Base-by-base conservation (phyloP, 225 moss, liverwort and hornwort species). In the Thuidium tamariscinum region DNA sequence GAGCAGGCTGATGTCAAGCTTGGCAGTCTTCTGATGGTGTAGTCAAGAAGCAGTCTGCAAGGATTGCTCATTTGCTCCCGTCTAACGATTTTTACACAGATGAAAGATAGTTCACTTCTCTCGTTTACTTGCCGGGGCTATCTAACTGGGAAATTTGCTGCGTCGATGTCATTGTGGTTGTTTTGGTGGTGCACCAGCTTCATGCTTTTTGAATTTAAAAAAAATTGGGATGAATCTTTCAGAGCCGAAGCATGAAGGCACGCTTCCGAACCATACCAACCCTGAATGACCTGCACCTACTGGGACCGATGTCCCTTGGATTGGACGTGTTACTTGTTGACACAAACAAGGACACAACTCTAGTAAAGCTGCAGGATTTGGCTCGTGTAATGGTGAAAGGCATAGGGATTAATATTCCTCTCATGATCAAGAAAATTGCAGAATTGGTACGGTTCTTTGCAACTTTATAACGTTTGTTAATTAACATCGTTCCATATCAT, bases 251-350 rank as follows among this genome's bases (percentile, higher is more conserved):
- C 87, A 89, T 95, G 90, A 96, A 91, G 89, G 91, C 94, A 42
- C 95, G 91, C 81, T 95, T 92, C 77, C 93, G 86, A 82, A 92
- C 81, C 59, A 95, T 98, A 67, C 98, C 98, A 82, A 96, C 96
- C 62, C 88, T 98, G 90, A 91, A 89, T 81, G 98, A 98, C 87
- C 83, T 98, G 36, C 90, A 91, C 75, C 86, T 80, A 87, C 70
- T 95, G 87, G 95, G 95, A 76, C 90, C 89, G 44, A 92, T 91
- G 78, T 91, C 89, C 80, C 86, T 89, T 56, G 87, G 90, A 77
- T 86, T 93, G 89, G 96, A 98, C 80, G 95, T 95, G 84, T 87
- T 98, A 69, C 91, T 98, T 87, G 95, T 96, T 49, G 96, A 98
- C 88, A 89, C 94, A 63, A 89, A 74, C 77, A 91, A 92, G 87